Percentiles rank a stretch among this genome's conserved stretches.
Conservation (phyloP, 169 alveolate genomes). For the Eimeria zaria region DNA sequence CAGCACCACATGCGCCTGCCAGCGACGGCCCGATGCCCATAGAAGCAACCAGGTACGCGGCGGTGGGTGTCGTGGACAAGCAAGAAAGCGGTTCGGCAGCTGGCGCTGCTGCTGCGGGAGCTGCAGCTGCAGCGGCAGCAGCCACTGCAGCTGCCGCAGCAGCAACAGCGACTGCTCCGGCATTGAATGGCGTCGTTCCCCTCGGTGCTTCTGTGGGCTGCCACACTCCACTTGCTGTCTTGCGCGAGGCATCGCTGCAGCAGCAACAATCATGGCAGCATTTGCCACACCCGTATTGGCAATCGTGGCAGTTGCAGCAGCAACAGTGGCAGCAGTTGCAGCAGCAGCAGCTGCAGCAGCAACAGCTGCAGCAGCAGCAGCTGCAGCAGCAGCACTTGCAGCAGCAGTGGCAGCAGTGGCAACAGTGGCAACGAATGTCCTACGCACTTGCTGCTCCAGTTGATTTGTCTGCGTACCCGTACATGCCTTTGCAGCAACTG, state of each 20-base stretch:
- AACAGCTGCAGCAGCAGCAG: slow-evolving; percentile 9
- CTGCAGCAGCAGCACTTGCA: not conserved
- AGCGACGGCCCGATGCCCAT: not conserved
- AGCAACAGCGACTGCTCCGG: slow-evolving; percentile 9
- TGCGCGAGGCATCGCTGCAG: slow-evolving; percentile 57
- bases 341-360: slow-evolving; percentile 39
- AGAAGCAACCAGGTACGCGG: slow-evolving; percentile 33
- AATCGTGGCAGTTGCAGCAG: slow-evolving; percentile 53
- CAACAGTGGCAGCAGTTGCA: slow-evolving; percentile 12
- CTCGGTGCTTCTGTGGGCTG: slow-evolving; percentile 31
- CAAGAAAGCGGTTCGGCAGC: slow-evolving; percentile 37
- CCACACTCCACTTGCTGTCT: slow-evolving; percentile 48
- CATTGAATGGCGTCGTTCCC: not conserved
- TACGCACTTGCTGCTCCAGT: slow-evolving; percentile 34
- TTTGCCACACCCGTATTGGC: slow-evolving; percentile 37
- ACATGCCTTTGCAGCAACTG: slow-evolving; percentile 64
- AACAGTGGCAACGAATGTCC: slow-evolving; percentile 57
- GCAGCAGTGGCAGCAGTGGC: slow-evolving; percentile 48
- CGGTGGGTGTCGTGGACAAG: slow-evolving; percentile 1
- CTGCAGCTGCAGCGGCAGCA: slow-evolving; percentile 25
- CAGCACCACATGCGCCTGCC: slow-evolving; percentile 7
- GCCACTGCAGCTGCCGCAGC: slow-evolving; percentile 4
- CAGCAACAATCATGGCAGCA: slow-evolving; percentile 42
- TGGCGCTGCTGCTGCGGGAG: not conserved
- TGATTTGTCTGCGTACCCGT: slow-evolving; percentile 9